phyloP scores from a whole-genome alignment of 331 rosid species.

The Quercus phellos region DNA sequence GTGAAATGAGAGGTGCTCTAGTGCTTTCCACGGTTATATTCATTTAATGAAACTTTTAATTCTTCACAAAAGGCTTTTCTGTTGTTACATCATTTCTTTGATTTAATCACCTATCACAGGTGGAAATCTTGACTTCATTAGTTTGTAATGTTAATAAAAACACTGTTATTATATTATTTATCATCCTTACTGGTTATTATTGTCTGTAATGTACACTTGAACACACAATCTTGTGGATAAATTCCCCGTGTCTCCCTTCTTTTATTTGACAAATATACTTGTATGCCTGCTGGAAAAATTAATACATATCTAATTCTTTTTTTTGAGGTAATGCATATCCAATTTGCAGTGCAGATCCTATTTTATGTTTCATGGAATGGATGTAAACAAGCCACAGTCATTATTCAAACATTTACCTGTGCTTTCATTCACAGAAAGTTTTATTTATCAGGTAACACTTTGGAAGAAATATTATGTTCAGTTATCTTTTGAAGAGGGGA shows the following conservation, averaged over 20 bases:
- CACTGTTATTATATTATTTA: background rate
- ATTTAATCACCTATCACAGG: background rate
- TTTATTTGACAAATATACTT: background rate
- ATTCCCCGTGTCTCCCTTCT: background rate
- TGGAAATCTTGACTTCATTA: background rate
- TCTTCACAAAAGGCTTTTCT: no score
- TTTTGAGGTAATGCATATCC: background rate
- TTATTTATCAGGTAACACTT: slow-evolving; percentile 79
- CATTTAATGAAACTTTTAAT: no score
- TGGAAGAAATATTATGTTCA: slow-evolving; percentile 3
- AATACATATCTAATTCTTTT: no score
- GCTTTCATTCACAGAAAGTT: slow-evolving; percentile 87
- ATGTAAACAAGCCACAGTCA: slow-evolving; percentile 54
- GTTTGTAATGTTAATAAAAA: background rate
- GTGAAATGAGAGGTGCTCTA: no score
- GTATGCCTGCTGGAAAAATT: no score
- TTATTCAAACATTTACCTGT: slow-evolving; percentile 69
- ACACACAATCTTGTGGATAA: background rate
- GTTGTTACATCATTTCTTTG: background rate
- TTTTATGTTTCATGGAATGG: slow-evolving; percentile 92
- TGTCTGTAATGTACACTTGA: background rate
- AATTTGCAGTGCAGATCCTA: slow-evolving; percentile 89
- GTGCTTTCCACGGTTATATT: no score
- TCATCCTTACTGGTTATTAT: background rate
- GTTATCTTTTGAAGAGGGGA: slow-evolving; percentile 1